Percentiles rank a stretch among this genome's conserved stretches.
phyloP scores from a whole-genome alignment of 1,284 basidiomycete genomes.

The Waitea zeae region DNA sequence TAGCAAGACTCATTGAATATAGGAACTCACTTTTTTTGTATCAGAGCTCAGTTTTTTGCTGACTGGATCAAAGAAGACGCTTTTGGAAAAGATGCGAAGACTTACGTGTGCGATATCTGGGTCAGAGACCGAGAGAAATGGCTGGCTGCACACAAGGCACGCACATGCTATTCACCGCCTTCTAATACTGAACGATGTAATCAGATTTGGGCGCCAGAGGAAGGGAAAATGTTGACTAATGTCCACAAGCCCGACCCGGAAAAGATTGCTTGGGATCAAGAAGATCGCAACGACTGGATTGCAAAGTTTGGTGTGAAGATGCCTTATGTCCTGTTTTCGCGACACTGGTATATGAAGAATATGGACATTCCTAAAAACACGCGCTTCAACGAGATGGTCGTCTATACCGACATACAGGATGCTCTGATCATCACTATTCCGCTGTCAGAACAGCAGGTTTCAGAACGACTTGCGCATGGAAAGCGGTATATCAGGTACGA shows the following conservation, averaged over 20 bases:
- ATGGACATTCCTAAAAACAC: not conserved
- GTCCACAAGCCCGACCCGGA: constrained; percentile 1
- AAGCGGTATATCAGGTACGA: constrained; percentile 4
- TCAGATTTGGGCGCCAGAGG: constrained; percentile 7
- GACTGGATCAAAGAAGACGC: constrained; percentile 4
- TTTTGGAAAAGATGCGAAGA: not conserved
- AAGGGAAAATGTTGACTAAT: not conserved
- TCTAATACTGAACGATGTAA: not conserved
- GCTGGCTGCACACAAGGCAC: constrained; percentile 2
- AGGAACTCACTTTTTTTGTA: not conserved
- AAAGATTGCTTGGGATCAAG: constrained; percentile 4
- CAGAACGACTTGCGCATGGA: no score
- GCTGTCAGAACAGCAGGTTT: constrained; percentile 3
- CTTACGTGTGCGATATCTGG: constrained; percentile 3
- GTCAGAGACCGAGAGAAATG: constrained; percentile 3
- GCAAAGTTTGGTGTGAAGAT: constrained; percentile 6
- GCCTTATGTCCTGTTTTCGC: constrained; percentile 7
- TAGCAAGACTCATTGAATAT: no score
- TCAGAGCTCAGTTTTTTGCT: constrained; percentile 3
- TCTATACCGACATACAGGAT: constrained; percentile 7
- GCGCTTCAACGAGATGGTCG: constrained; percentile 7
- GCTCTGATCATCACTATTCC: constrained; percentile 2
- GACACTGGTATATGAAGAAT: constrained; percentile 6
- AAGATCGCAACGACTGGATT: constrained; percentile 6
- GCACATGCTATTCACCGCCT: no score